Conservation (phyloP, 257 asterid genomes). For the Solanum chmielewskii region DNA sequence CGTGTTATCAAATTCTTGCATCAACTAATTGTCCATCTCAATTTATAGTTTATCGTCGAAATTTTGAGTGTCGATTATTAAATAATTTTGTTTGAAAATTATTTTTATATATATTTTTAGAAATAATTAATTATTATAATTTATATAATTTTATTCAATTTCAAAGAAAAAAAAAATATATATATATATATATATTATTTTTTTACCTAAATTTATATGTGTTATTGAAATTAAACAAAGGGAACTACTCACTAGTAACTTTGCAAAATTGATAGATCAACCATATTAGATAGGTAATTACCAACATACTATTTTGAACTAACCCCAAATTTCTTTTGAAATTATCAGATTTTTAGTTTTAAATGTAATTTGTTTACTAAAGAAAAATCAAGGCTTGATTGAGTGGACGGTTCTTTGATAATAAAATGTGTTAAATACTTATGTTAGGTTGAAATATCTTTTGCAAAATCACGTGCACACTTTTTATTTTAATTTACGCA, state of each 20-base stretch:
- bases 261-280: background rate
- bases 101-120: background rate
- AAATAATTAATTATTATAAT: no score
- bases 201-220: no score
- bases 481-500: conserved; percentile 2
- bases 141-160: no score
- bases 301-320: background rate
- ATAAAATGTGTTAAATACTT: background rate
- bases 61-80: background rate
- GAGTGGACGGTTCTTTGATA: background rate
- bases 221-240: background rate
- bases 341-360: background rate
- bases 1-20: conserved; percentile 17
- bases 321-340: background rate
- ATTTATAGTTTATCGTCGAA: no score
- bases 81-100: rapidly evolving
- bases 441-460: conserved; percentile 21
- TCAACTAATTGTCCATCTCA: background rate
- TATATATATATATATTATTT: no score
- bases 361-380: background rate
- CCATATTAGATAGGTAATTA: background rate
- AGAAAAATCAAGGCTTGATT: background rate
- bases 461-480: conserved; percentile 46
- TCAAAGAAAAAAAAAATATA: no score
- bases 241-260: background rate